Base-by-base conservation (phyloP, 306 rosid species). In the Urtica urens region DNA sequence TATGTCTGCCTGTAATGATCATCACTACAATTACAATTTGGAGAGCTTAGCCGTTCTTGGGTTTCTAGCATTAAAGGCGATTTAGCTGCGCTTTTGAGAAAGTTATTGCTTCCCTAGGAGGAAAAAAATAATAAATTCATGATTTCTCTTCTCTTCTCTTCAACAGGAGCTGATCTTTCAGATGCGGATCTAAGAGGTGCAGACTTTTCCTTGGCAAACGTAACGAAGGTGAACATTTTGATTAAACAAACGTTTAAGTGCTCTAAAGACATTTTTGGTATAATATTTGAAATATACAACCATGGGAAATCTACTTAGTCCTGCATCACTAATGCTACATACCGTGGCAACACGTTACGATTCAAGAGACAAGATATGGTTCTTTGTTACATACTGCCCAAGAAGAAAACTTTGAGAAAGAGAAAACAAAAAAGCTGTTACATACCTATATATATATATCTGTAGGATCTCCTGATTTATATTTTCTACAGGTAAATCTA, bases 121-220 rank as follows among this genome's bases (percentile, higher is more conserved):
- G 11, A 2, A 40, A 40, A 40, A 40, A 17, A n/a, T 8, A 5
- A 7, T 3, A 10, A 40, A 17, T 17, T 3, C n/a, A 12, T 34
- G 3, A 10, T 16, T 18, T 21, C 50, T 21, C 43, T 19, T n/a
- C 16, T 46, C 8, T 7, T 18, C 7, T 59, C 22, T 46, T 4
- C 59, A 21, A 23, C 55, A 74, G 97, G 97, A 47, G 93, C 97
- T 51, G 90, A 88, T 74, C 95, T 88, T 63, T 88, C 97, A 0
- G 93, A 81, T 37, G 72, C 97, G 64, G 97, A 88, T 66, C 84
- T 88, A 53, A 72, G 97, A 71, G 71, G 76, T 51, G 93, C 75
- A 21, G 97, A 88, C 65, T 88, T 81, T 62, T 84, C 97, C 14
- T 45, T 88, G 67, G 97, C 97, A 58, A 90, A 81, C 72, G 97